Percentiles rank a stretch among this genome's conserved stretches.
Evolutionary conservation across 352 stramenopile genomes (phyloP).

Genomic region (Phytophthora europaea): DNA sequence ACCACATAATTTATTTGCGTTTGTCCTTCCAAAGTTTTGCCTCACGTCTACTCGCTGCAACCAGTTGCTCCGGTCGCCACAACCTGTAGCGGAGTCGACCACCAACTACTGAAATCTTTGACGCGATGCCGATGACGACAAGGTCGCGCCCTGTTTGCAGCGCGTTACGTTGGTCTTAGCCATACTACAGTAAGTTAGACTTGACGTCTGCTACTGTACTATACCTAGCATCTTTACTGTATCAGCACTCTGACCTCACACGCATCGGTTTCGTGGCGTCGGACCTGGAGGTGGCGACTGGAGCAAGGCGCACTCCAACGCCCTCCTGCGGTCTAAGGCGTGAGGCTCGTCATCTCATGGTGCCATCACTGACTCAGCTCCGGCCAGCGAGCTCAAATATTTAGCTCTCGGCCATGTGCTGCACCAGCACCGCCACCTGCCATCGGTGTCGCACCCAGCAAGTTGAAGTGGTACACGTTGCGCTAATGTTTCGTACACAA

Average conservation of each 20-base stretch:
- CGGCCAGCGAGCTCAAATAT: constrained; percentile 16
- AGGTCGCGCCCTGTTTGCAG: constrained; percentile 13
- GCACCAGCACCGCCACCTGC: background rate
- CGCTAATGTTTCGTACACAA: background rate
- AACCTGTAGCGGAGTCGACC: background rate
- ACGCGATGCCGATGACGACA: background rate
- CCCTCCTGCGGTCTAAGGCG: constrained; percentile 11
- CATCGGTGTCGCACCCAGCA: background rate
- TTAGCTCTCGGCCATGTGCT: constrained; percentile 15
- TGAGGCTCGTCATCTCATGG: constrained; percentile 10
- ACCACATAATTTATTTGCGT: constrained; percentile 42
- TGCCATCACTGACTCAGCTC: constrained; percentile 15
- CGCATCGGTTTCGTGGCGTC: constrained; percentile 11
- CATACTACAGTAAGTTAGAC: background rate
- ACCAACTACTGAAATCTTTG: constrained; percentile 28
- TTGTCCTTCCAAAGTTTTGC: constrained; percentile 33
- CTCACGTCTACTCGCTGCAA: constrained; percentile 4
- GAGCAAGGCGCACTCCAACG: constrained; percentile 1
- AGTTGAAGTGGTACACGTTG: constrained; percentile 13
- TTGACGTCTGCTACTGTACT: background rate
- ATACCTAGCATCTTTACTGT: background rate
- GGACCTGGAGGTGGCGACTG: constrained; percentile 24
- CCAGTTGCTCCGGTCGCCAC: background rate
- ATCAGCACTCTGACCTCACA: background rate
- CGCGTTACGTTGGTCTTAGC: constrained; percentile 4